Conservation (phyloP, 1,284 basidiomycete genomes). For the Singerocomus rubriflavus region DNA sequence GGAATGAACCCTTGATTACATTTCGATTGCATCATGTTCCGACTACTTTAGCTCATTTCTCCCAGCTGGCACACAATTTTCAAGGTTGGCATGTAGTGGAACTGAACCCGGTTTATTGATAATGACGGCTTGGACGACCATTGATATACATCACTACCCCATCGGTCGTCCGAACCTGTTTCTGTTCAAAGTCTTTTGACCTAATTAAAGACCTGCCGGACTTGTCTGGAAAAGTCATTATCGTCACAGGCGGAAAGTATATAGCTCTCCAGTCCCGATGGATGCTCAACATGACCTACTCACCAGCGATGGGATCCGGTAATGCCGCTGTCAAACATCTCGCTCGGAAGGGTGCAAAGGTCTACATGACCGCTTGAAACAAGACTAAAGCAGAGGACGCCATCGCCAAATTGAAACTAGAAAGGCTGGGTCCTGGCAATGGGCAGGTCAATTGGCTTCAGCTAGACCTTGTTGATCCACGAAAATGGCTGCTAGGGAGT, state of each 20-base stretch:
- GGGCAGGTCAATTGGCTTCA: conserved; percentile 44
- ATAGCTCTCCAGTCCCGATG: conserved; percentile 3
- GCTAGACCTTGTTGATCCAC: conserved; percentile 45
- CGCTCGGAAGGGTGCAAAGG: conserved; percentile 42
- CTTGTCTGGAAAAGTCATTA: conserved; percentile 36
- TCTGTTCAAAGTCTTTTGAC: conserved; percentile 23
- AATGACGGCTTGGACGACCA: no score
- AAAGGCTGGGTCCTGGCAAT: conserved; percentile 35
- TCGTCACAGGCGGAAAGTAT: conserved; percentile 45
- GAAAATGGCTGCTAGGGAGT: conserved; percentile 45
- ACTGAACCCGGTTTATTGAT: no score
- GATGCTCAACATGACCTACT: not conserved
- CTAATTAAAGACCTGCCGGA: conserved; percentile 24
- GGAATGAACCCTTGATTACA: no score
- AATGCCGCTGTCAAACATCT: conserved; percentile 45
- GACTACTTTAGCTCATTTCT: no score
- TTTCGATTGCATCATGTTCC: no score
- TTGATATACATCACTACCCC: no score
- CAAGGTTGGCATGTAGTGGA: no score
- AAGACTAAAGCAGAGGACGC: conserved; percentile 39
- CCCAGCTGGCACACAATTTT: no score
- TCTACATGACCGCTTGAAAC: conserved; percentile 44
- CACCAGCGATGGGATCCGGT: conserved; percentile 41
- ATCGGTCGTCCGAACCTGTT: conserved; percentile 11
- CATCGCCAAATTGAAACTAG: conserved; percentile 37